Evolutionary conservation across 768 basidiomycete species (phyloP), one percentile per base, ranked within the genome.

Genomic region (Piloderma croceum): DNA sequence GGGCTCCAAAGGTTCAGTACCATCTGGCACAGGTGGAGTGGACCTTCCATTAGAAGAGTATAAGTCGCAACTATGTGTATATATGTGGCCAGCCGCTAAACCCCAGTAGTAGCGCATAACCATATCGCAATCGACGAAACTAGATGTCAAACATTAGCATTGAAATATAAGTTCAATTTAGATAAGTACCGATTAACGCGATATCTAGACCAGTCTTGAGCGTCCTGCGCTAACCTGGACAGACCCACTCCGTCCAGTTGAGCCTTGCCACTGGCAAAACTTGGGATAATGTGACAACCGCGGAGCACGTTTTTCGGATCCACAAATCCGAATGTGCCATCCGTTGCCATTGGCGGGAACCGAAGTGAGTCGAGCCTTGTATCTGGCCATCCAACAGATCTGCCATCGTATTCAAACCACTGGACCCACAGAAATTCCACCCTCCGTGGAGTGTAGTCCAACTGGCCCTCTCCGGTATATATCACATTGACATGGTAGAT

Each of bases 381-480:
- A 1, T 7, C 36, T 47, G 12, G 21, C 33, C 38, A 31, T 20
- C 24, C 23, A 36, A 5, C 15, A n/a, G 2, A 43, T 36, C 18
- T 54, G 42, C 3, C 19, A 20, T 61, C 51, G 10, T 32, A 32
- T 1, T 44, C 39, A 39, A 58, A 56, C 53, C 54, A 59, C 1
- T 46, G 37, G 4, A 65, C 54, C 43, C 53, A 63, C 1, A 61
- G 37, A 6, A 63, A 44, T n/a, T 63, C 44, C 23, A 59, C 48
- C 6, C 43, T 43, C 19, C 18, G 43, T 18, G 24, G 36, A 11
- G 36, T 41, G 24, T 24, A 24, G 4, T 23, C 31, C 24, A 6
- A 13, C 24, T 9, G 39, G 15, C n/a, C n/a, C n/a, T 5, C 23
- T 23, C 31, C 38, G 37, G 22, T n/a, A 24, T 52, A 48, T 13